Evolutionary conservation across 371 early-diverging fungal species (phyloP).

Genomic region (Mortierella sp.): DNA sequence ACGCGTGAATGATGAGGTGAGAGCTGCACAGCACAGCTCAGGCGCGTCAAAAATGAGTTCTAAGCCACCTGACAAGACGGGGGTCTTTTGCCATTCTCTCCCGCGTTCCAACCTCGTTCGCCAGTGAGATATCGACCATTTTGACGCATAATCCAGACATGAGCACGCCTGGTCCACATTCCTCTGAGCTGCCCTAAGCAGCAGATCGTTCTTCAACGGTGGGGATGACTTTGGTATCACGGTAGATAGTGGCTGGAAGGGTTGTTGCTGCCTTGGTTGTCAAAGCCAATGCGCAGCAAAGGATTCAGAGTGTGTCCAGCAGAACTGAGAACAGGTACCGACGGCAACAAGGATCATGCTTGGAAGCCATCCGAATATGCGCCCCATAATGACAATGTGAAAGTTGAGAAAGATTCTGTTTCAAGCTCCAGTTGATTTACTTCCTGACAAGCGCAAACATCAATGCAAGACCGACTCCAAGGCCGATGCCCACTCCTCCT

Average conservation of each 20-base stretch:
- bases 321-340: neutral
- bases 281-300: neutral
- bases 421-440: too few relatives aligned
- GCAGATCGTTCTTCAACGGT: conserved; percentile 87
- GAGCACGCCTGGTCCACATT: conserved; percentile 87
- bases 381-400: conserved; percentile 7
- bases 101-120: too few relatives aligned
- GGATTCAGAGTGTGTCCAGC: neutral
- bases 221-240: conserved; percentile 66
- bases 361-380: conserved; percentile 7
- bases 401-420: too few relatives aligned
- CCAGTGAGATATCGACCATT: conserved; percentile 97
- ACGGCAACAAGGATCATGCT: neutral
- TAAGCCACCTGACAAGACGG: too few relatives aligned
- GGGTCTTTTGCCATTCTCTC: too few relatives aligned
- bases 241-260: neutral
- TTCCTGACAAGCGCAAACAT: conserved; percentile 27
- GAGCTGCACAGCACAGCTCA: too few relatives aligned
- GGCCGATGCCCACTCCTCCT: conserved; percentile 35
- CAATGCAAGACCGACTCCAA: conserved; percentile 29
- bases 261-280: neutral
- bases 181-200: conserved; percentile 89
- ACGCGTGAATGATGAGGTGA: too few relatives aligned
- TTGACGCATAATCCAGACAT: conserved; percentile 99
- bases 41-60: too few relatives aligned